These are phyloP conservation scores for Lophiostoma macrostomum DNA, from an alignment of 495 filamentous ascomycete species.

Conservation along the genomic window DNA sequence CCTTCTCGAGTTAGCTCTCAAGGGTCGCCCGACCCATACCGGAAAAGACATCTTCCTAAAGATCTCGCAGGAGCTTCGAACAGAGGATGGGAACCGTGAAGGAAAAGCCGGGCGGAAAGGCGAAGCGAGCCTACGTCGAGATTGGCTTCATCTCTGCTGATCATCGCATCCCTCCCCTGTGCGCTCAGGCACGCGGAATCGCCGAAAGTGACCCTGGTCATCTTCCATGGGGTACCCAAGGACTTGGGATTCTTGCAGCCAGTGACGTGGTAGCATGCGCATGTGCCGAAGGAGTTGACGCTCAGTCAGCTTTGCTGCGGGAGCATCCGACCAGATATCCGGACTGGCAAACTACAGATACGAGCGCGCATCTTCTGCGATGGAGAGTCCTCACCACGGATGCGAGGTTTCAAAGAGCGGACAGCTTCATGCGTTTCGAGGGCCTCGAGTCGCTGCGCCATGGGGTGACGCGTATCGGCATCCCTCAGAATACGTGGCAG, in stretches of 20 bases:
- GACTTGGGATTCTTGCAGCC: slow-evolving; percentile 17
- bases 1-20: background rate
- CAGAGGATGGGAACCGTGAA: background rate
- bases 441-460: too few relatives aligned
- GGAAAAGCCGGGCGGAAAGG: slow-evolving; percentile 7
- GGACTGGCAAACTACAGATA: background rate
- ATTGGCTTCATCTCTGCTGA: slow-evolving; percentile 12
- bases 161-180: slow-evolving; percentile 15
- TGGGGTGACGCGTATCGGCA: too few relatives aligned
- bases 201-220: slow-evolving; percentile 28
- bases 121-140: background rate
- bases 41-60: too few relatives aligned
- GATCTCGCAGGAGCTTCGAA: too few relatives aligned
- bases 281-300: slow-evolving; percentile 5
- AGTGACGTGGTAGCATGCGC: slow-evolving; percentile 11
- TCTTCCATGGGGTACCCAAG: slow-evolving; percentile 21
- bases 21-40: too few relatives aligned
- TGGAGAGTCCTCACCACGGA: too few relatives aligned
- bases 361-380: too few relatives aligned
- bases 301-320: slow-evolving; percentile 18
- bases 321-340: slow-evolving; percentile 23
- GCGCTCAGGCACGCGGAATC: slow-evolving; percentile 31
- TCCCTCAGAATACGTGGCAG: too few relatives aligned
- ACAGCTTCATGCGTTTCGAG: too few relatives aligned
- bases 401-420: too few relatives aligned